A percentile compares a stretch with the other conserved stretches of the same genome.
Conservation (phyloP, 2,329 filamentous ascomycete genomes). For the Cryphonectria parasitica region DNA sequence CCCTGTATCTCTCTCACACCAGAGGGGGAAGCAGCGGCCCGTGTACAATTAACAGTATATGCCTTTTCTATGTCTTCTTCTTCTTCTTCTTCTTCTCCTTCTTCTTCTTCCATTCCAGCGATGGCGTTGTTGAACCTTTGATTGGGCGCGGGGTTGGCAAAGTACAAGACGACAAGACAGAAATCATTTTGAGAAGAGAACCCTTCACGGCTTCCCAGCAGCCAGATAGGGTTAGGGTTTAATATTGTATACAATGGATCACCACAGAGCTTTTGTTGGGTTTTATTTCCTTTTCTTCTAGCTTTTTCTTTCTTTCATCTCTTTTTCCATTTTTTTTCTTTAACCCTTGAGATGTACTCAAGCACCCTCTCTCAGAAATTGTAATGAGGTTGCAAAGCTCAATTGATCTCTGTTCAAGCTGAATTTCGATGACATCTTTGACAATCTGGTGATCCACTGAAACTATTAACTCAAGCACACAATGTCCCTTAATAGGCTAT, state of each 20-base stretch:
- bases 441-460: background rate
- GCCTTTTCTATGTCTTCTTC: too few species aligned
- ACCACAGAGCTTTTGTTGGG: too few species aligned
- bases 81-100: too few species aligned
- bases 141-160: background rate
- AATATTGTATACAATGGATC: background rate
- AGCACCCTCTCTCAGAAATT: too few species aligned
- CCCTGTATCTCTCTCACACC: background rate
- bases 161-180: background rate
- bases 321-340: background rate
- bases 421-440: background rate
- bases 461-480: background rate
- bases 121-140: background rate
- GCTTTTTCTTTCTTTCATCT: too few species aligned
- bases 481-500: too few species aligned
- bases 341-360: background rate
- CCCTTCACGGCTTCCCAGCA: background rate
- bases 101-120: background rate
- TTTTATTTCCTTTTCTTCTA: background rate
- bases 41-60: background rate
- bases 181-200: background rate
- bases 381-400: background rate
- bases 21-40: background rate
- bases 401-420: background rate
- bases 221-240: slow-evolving; percentile 2